These are phyloP conservation scores for Tephrocybe sp. DNA, from an alignment of 768 basidiomycete genomes.

Conservation along the genomic window DNA sequence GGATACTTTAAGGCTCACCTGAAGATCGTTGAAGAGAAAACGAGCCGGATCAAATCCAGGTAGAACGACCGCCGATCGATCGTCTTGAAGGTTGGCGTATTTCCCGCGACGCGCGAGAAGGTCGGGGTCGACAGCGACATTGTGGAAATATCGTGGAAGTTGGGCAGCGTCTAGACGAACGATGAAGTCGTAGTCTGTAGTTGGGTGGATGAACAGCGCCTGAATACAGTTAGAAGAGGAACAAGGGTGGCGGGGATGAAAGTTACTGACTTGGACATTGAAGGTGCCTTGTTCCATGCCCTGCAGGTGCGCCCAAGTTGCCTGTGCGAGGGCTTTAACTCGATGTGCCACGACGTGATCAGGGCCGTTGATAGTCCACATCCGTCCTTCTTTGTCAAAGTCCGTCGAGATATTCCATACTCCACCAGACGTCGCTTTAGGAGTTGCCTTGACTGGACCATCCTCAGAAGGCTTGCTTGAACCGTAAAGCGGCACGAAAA, in stretches of 20 bases:
- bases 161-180: constrained; percentile 65
- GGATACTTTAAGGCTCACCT: constrained; percentile 40
- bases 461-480: constrained; percentile 25
- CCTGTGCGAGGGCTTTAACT: constrained; percentile 68
- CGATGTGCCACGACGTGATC: constrained; percentile 72
- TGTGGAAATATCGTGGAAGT: constrained; percentile 75
- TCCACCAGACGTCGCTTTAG: constrained; percentile 28
- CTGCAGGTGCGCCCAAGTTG: constrained; percentile 62
- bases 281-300: constrained; percentile 47
- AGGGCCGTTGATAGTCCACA: constrained; percentile 74
- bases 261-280: constrained; percentile 54
- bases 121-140: constrained; percentile 48
- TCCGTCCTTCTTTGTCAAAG: constrained; percentile 64
- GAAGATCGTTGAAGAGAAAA: constrained; percentile 65
- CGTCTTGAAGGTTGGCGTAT: constrained; percentile 43
- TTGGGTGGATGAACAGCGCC: constrained; percentile 85
- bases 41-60: constrained; percentile 82
- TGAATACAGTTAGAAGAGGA: constrained; percentile 25
- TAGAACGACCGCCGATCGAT: constrained; percentile 32
- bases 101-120: constrained; percentile 42
- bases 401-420: constrained; percentile 83
- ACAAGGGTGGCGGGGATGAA: not conserved
- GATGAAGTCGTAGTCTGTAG: constrained; percentile 81
- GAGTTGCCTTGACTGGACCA: constrained; percentile 18
- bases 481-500: constrained; percentile 75